A percentile compares a stretch with the other conserved stretches of the same genome.
phyloP scores from a whole-genome alignment of 257 asterid genomes.

The Solanum etuberosum region DNA sequence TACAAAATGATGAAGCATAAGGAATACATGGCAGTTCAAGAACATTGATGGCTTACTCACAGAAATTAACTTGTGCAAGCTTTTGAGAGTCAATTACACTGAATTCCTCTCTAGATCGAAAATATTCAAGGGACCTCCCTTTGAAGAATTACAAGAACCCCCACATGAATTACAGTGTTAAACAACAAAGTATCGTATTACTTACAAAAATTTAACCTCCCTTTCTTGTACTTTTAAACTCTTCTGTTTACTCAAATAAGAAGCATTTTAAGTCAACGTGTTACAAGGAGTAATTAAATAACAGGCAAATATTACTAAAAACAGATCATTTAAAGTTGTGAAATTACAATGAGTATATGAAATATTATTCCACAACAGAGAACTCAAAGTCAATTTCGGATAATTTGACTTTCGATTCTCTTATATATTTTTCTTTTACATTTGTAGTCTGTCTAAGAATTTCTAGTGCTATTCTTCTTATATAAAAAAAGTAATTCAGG shows the following conservation, averaged over 20 bases:
- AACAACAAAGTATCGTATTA: neutral
- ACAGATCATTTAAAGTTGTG: neutral
- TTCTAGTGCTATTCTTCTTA: neutral
- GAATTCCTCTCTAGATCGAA: neutral
- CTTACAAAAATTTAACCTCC: neutral
- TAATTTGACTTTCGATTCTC: neutral
- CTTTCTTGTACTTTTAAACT: neutral
- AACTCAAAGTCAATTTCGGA: neutral
- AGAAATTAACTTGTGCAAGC: neutral
- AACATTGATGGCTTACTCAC: neutral
- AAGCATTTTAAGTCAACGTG: neutral
- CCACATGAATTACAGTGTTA: neutral
- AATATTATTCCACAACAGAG: neutral
- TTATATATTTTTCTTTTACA: neutral
- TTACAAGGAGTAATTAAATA: neutral
- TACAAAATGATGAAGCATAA: neutral
- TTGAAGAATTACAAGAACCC: neutral
- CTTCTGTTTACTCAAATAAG: neutral
- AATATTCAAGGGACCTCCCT: neutral
- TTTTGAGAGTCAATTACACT: neutral
- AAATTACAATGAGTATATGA: neutral
- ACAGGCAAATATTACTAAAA: neutral
- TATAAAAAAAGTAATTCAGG: neutral
- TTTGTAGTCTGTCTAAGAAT: neutral
- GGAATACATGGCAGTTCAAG: neutral